A percentile compares a stretch with the other conserved stretches of the same genome.
These are phyloP conservation scores for Colletotrichum sp. DNA, from an alignment of 2,329 filamentous ascomycete species.

Conservation along the genomic window DNA sequence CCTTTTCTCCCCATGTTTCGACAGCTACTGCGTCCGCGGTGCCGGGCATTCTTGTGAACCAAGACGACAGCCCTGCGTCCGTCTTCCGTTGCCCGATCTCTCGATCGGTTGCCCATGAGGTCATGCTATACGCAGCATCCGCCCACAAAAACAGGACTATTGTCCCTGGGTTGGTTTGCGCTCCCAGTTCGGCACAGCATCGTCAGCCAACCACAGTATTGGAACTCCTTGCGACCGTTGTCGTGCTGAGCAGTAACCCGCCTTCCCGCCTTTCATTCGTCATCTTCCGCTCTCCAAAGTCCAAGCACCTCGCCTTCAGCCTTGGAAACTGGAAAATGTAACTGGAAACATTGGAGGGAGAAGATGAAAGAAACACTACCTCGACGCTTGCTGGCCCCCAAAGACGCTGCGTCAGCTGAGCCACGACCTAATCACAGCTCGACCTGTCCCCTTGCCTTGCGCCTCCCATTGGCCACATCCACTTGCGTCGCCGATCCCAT, in stretches of 20 bases:
- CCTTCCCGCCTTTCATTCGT: neutral
- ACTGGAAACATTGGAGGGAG: neutral
- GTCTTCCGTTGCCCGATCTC: neutral
- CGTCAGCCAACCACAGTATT: neutral
- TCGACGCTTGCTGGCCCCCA: neutral
- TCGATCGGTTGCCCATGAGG: neutral
- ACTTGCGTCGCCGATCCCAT: conserved; percentile 13
- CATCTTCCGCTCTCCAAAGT: neutral
- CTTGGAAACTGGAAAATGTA: neutral
- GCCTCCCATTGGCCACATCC: conserved; percentile 1
- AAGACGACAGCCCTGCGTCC: neutral
- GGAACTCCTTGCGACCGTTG: neutral
- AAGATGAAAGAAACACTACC: neutral
- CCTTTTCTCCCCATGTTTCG: neutral
- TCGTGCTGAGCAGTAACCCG: neutral
- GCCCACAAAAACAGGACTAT: neutral
- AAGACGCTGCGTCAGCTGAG: conserved; percentile 12
- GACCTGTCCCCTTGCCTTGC: neutral
- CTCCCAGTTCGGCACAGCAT: neutral
- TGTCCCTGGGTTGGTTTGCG: neutral
- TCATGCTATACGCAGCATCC: neutral
- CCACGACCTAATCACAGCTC: conserved; percentile 1
- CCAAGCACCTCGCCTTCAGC: neutral
- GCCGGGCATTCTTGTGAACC: neutral
- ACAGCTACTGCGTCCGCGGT: neutral